A percentile compares a stretch with the other conserved stretches of the same genome.
phyloP scores from a whole-genome alignment of 2,329 filamentous ascomycete species.

The Cryphonectria carpinicola region DNA sequence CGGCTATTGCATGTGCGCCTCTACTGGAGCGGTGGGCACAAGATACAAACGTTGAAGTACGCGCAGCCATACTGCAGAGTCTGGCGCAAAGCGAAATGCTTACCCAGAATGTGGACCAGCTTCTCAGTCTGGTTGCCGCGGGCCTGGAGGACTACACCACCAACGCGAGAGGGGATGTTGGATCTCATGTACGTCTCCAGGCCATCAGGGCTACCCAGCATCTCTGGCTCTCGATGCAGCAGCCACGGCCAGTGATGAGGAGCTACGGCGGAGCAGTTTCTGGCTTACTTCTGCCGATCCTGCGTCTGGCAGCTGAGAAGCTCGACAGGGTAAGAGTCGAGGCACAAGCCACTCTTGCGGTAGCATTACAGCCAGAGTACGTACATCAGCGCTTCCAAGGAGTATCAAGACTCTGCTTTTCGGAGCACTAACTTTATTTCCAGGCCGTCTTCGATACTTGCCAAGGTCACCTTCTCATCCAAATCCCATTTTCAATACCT shows the following conservation, averaged over 20 bases:
- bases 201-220: slow-evolving; percentile 76
- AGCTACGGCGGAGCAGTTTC: slow-evolving; percentile 6
- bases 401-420: too few species aligned
- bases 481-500: slow-evolving; percentile 61
- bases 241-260: not conserved
- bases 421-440: slow-evolving; percentile 13
- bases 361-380: slow-evolving; percentile 52
- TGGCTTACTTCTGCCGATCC: slow-evolving; percentile 52
- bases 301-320: slow-evolving; percentile 83
- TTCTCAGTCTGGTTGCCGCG: slow-evolving; percentile 53
- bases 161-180: slow-evolving; percentile 85
- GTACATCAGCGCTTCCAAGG: slow-evolving; percentile 28
- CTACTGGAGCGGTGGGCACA: slow-evolving; percentile 57
- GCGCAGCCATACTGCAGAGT: slow-evolving; percentile 59
- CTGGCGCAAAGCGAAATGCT: slow-evolving; percentile 53
- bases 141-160: slow-evolving; percentile 89
- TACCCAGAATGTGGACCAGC: slow-evolving; percentile 43
- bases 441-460: slow-evolving; percentile 44
- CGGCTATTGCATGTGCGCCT: slow-evolving; percentile 45
- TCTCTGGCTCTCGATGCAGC: slow-evolving; percentile 48
- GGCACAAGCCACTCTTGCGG: slow-evolving; percentile 59
- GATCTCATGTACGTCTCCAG: slow-evolving; percentile 81
- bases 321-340: slow-evolving; percentile 80
- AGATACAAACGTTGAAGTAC: slow-evolving; percentile 55
- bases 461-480: slow-evolving; percentile 58